A percentile compares a stretch with the other conserved stretches of the same genome.
Evolutionary conservation across 2,329 filamentous ascomycete genomes (phyloP).

Genomic region (Botryotinia globosa): DNA sequence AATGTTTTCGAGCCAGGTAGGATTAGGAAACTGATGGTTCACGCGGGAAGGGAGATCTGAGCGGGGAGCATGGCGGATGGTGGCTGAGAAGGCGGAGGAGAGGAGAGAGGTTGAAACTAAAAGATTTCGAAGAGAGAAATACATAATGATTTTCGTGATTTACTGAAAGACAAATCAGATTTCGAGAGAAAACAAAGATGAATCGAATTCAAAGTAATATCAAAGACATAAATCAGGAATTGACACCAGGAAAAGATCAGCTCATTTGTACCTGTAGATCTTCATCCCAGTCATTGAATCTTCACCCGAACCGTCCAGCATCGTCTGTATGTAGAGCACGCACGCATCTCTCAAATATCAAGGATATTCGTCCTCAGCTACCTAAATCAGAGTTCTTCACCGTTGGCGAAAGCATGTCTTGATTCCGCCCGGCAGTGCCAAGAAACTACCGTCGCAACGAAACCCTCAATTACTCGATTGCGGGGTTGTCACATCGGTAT

Average conservation of each 20-base stretch:
- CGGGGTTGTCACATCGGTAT: background rate
- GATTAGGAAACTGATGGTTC: slow-evolving; percentile 21
- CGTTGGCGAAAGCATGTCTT: background rate
- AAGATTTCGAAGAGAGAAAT: background rate
- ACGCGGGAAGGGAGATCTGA: background rate
- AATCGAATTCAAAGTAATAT: no score
- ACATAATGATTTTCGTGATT: background rate
- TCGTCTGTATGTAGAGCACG: background rate
- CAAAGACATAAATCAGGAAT: background rate
- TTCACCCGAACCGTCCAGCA: background rate
- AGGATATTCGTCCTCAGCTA: background rate
- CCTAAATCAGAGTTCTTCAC: background rate
- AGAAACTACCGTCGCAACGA: background rate
- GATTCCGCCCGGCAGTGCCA: background rate
- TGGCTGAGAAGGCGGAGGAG: background rate
- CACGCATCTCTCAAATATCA: background rate
- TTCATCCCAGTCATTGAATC: background rate
- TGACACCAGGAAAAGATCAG: background rate
- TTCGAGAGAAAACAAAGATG: no score
- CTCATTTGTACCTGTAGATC: background rate
- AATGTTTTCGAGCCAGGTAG: slow-evolving; percentile 31
- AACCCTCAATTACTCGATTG: background rate
- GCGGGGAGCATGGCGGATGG: background rate
- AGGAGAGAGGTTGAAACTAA: background rate
- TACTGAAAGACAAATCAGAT: background rate